A percentile compares a stretch with the other conserved stretches of the same genome.
Conservation (phyloP, 345 rosid species). For the Acer saccharum region DNA sequence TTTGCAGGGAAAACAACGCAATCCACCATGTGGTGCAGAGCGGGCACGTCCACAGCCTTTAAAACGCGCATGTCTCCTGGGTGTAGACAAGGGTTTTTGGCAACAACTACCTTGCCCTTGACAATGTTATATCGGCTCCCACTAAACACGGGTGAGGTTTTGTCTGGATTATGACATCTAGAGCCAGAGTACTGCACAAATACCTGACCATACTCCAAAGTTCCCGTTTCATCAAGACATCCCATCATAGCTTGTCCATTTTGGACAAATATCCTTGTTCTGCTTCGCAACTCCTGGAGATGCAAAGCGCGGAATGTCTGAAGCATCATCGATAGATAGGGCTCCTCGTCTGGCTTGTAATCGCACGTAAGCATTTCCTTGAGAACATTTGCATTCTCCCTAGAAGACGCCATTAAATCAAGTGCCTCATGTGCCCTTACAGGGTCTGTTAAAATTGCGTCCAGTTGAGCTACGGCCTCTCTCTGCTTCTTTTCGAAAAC, state of each 20-base stretch:
- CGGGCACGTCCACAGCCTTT: slow-evolving; percentile 27
- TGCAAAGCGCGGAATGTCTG: slow-evolving; percentile 25
- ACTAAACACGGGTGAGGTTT: too few species aligned
- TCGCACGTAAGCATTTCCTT: slow-evolving; percentile 25
- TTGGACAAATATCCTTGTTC: slow-evolving; percentile 22
- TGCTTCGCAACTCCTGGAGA: slow-evolving; percentile 26
- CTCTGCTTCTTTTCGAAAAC: slow-evolving; percentile 41
- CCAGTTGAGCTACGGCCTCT: slow-evolving; percentile 38
- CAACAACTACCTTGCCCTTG: slow-evolving; percentile 14
- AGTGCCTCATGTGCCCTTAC: slow-evolving; percentile 39
- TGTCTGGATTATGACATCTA: neutral
- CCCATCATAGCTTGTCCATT: slow-evolving; percentile 30
- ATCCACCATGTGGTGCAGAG: slow-evolving; percentile 33
- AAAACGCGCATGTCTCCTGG: slow-evolving; percentile 31
- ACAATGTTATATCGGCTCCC: neutral
- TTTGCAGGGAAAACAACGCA: slow-evolving; percentile 34
- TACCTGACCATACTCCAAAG: slow-evolving; percentile 32
- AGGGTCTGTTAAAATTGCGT: slow-evolving; percentile 41
- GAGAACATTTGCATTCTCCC: slow-evolving; percentile 20
- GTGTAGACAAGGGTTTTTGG: slow-evolving; percentile 40
- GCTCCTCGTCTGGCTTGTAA: slow-evolving; percentile 19
- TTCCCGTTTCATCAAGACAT: slow-evolving; percentile 33
- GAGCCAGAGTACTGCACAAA: slow-evolving; percentile 27
- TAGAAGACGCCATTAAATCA: slow-evolving; percentile 14
- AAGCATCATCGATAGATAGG: slow-evolving; percentile 29